phyloP scores from a whole-genome alignment of 1,284 basidiomycete species.

The Ceratorhiza oryzae-sativae region DNA sequence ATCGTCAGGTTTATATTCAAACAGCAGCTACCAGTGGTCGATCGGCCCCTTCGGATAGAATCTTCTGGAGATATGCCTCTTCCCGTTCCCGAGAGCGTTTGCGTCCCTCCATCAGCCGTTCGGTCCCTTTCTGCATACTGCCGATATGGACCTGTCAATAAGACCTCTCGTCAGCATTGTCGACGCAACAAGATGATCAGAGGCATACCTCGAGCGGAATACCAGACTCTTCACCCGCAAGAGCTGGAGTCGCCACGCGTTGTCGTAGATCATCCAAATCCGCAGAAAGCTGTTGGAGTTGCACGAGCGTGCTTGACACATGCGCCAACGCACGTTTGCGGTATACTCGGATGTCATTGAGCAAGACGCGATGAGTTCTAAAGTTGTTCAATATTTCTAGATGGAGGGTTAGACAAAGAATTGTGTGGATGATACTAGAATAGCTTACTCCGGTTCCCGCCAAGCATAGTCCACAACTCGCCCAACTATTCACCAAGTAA shows the following conservation, averaged over 20 bases:
- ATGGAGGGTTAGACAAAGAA: background rate
- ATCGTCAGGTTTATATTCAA: background rate
- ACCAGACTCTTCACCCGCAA: slow-evolving; percentile 28
- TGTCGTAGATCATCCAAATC: slow-evolving; percentile 39
- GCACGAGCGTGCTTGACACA: slow-evolving; percentile 30
- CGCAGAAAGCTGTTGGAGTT: slow-evolving; percentile 32
- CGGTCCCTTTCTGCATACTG: slow-evolving; percentile 38
- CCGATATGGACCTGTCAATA: slow-evolving; percentile 37
- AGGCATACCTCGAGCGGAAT: slow-evolving; percentile 38
- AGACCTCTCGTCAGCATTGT: background rate
- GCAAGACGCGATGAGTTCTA: slow-evolving; percentile 23
- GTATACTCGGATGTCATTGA: slow-evolving; percentile 25
- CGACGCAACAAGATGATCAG: background rate
- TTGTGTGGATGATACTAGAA: background rate
- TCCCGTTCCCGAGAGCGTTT: slow-evolving; percentile 28
- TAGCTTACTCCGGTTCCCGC: slow-evolving; percentile 37
- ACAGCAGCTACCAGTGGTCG: slow-evolving; percentile 1
- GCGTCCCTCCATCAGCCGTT: slow-evolving; percentile 26
- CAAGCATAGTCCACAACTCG: slow-evolving; percentile 40
- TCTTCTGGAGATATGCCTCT: slow-evolving; percentile 31
- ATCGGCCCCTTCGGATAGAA: slow-evolving; percentile 15
- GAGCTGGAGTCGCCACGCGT: slow-evolving; percentile 29
- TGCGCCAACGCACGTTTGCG: slow-evolving; percentile 32
- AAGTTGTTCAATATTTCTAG: slow-evolving; percentile 25
- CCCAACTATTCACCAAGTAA: slow-evolving; percentile 25